phyloP scores from a whole-genome alignment of 2,329 filamentous ascomycete genomes.

The Fusarium circinatum region DNA sequence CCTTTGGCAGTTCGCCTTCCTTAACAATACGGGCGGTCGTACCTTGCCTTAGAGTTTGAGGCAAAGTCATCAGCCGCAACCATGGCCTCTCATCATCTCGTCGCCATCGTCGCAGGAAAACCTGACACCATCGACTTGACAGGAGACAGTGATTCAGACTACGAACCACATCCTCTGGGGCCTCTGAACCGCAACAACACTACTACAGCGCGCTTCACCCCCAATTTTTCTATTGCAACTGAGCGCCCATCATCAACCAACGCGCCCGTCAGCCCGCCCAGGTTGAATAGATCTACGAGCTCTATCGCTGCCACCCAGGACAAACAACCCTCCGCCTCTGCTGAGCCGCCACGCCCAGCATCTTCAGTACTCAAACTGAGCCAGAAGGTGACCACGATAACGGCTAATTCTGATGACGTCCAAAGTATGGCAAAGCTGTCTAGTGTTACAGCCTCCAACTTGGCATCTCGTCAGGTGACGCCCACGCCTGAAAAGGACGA shows the following conservation, averaged over 20 bases:
- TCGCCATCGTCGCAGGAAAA: conserved; percentile 10
- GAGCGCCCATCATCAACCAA: conserved; percentile 19
- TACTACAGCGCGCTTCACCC: conserved; percentile 21
- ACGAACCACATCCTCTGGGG: neutral
- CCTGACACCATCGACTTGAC: conserved; percentile 36
- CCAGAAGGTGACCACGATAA: conserved; percentile 20
- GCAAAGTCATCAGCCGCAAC: conserved; percentile 31
- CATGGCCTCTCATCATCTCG: conserved; percentile 11
- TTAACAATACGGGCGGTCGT: neutral
- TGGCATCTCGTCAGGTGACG: conserved; percentile 40
- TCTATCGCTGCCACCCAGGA: conserved; percentile 9
- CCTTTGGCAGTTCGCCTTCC: conserved; percentile 25
- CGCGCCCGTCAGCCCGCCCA: conserved; percentile 46
- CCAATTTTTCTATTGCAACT: conserved; percentile 5
- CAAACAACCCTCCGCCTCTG: neutral
- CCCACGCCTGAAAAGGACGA: conserved; percentile 30
- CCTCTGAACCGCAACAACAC: conserved; percentile 1
- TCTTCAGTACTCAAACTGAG: neutral
- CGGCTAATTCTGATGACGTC: conserved; percentile 27
- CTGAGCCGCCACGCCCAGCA: conserved; percentile 5
- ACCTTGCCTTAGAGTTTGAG: conserved; percentile 23
- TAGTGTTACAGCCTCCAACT: conserved; percentile 27
- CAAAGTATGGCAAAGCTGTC: conserved; percentile 40
- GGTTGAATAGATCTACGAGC: conserved; percentile 35
- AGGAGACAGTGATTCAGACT: conserved; percentile 11